phyloP scores from a whole-genome alignment of 192 early-diverging fungal genomes.

The Haplosporangium gracile region DNA sequence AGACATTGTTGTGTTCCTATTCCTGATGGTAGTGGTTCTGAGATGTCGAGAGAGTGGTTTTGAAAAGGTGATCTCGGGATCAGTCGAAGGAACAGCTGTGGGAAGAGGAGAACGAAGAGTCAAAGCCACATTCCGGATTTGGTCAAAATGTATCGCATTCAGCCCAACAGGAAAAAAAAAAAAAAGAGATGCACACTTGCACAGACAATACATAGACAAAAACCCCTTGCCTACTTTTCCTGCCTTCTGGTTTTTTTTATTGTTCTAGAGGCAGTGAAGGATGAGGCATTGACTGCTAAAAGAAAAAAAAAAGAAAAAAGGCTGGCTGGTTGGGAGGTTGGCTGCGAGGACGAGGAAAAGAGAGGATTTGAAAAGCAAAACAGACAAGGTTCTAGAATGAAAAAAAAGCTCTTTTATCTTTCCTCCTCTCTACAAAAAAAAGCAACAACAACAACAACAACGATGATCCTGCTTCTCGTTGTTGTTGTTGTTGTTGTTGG shows the following conservation, averaged over 20 bases:
- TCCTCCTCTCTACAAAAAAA: not conserved
- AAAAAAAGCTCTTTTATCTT: not conserved
- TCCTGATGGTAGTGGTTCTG: not conserved
- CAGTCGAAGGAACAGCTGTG: not conserved
- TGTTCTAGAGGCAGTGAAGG: not conserved
- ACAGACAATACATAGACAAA: not conserved
- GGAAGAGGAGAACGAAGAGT: not conserved
- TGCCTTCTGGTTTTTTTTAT: not conserved
- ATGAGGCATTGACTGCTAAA: not conserved
- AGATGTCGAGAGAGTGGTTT: not conserved
- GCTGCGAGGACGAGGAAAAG: not conserved
- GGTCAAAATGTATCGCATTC: not conserved
- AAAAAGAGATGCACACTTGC: not conserved
- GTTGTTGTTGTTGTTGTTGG: not conserved
- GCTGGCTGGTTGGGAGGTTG: too few relatives aligned
- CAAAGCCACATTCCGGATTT: slow-evolving; percentile 2
- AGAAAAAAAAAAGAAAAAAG: not conserved
- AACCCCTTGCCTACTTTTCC: not conserved
- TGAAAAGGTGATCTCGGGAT: not conserved
- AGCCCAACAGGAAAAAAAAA: not conserved
- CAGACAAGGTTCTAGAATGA: not conserved
- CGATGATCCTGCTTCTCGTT: not conserved
- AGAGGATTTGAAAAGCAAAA: not conserved
- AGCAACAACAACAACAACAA: not conserved
- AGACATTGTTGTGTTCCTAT: slow-evolving; percentile 12